Percentiles rank a stretch among this genome's conserved stretches.
Evolutionary conservation across 768 basidiomycete species (phyloP).

Genomic region (Tylopilus intermedius): DNA sequence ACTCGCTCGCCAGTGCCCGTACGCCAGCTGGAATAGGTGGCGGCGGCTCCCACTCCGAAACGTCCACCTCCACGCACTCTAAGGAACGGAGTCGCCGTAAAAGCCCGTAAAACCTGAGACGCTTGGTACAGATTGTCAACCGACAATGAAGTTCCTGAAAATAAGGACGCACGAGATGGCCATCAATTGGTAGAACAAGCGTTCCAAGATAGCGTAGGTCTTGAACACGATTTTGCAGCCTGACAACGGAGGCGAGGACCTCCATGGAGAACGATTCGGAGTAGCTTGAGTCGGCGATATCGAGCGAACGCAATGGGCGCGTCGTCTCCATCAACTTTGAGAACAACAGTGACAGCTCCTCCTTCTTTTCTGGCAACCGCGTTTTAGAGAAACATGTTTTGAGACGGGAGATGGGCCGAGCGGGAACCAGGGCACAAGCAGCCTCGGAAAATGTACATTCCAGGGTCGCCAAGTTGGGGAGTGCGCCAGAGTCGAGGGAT

Average conservation of each 20-base stretch:
- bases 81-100: slow-evolving; percentile 50
- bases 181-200: slow-evolving; percentile 56
- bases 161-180: slow-evolving; percentile 24
- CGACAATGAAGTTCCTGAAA: not conserved
- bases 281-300: slow-evolving; percentile 60
- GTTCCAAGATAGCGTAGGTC: slow-evolving; percentile 59
- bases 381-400: slow-evolving; percentile 66
- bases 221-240: slow-evolving; percentile 28
- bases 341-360: slow-evolving; percentile 48
- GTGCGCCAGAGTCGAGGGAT: slow-evolving; percentile 27
- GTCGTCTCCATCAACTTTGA: slow-evolving; percentile 44
- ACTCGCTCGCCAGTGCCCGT: slow-evolving; percentile 54
- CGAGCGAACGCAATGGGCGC: slow-evolving; percentile 44
- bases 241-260: slow-evolving; percentile 42
- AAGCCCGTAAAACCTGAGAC: slow-evolving; percentile 56
- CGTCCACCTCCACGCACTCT: slow-evolving; percentile 56
- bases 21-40: slow-evolving; percentile 49
- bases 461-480: slow-evolving; percentile 48
- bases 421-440: slow-evolving; percentile 50
- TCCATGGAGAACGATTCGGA: slow-evolving; percentile 50
- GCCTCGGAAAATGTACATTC: slow-evolving; percentile 70
- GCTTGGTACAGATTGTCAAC: slow-evolving; percentile 34
- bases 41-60: slow-evolving; percentile 60
- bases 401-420: slow-evolving; percentile 54
- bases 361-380: slow-evolving; percentile 43